Base-by-base conservation (phyloP, 2,329 filamentous ascomycete genomes). In the Ophiostoma sp. region DNA sequence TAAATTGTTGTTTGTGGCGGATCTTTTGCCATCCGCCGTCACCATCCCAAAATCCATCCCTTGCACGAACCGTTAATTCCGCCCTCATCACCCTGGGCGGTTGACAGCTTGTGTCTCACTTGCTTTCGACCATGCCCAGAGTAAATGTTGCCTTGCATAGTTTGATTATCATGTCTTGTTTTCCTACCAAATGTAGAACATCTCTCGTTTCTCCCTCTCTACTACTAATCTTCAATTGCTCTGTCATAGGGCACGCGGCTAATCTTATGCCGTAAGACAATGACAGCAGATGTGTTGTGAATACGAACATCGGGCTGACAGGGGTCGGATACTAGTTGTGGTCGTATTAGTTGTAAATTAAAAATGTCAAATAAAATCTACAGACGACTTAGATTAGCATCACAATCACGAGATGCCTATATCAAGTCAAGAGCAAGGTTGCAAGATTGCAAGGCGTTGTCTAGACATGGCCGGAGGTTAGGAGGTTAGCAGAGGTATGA, bases 31-130 rank as follows among this genome's bases (percentile, higher is more conserved):
- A 27, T 27, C 27, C 36, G 16, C 58, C 58, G 58, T 62, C 58
- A 14, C 58, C 36, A 62, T 41, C 58, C 36, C 58, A 62, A 36
- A 62, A 41, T 62, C 58, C 58, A 41, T 62, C 58, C 58, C 58
- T 62, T 62, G 8, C 58, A 62, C 58, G 58, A 62, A 41, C 58
- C 58, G 58, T 62, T 62, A 41, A 62, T 62, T 62, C 36, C 58
- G 58, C 36, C 58, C 58, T 62, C 58, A 36, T 62, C 36, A 27
- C 16, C 58, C 40, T 12, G 36, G 27, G 27, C 27, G 40, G 58
- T 62, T 62, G 36, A 62, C 58, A 62, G 58, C 38, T 41, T 62
- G 58, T 55, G 49, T 55, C 49, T 55, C 49, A 55, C 18, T 4
- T 27, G 27, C 27, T 27, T 18, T 27, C 3, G 4, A 27, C 47